Base-by-base conservation (phyloP, 2,329 filamentous ascomycete species). In the Stagonosporopsis rhizophila region DNA sequence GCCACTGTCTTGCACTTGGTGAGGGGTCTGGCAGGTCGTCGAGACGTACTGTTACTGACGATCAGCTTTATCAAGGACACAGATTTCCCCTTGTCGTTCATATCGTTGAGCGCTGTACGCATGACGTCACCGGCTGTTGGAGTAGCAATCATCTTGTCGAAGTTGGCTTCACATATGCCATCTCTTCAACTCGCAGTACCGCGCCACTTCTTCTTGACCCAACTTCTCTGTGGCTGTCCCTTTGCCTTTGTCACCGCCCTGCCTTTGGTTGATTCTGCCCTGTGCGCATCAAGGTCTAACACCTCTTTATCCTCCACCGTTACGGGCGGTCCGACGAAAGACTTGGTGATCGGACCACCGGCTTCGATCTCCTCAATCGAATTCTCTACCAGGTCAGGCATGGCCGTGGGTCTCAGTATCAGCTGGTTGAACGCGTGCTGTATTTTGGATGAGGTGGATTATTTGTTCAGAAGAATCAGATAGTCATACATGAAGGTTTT, bases 181-280 rank as follows among this genome's bases (percentile, higher is more conserved):
- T 40, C 15, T 28, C 19, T 47, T 47, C 8, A 23, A 7, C n/a
- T 37, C 50, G 22, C 47, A 30, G 17, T 42, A 53, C n/a, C 37
- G 32, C 19, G 6, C 14, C 37, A 30, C 22, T 41, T 53, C 37
- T 35, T 15, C 28, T 27, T 52, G 3, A 41, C 42, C 35, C 20
- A 41, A n/a, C 46, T 27, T 7, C n/a, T 41, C 8, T 46, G 35
- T 19, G 15, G 27, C 27, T 17, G 0, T 14, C 25, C 20, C 6
- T 23, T 20, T 20, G 7, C 15, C 20, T 11, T 6, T n/a, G 25
- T 14, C 6, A 6, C 14, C 12, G 6, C 14, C 2, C 6, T 28
- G 2, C 23, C 28, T 9, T 22, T 38, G 15, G 17, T 20, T 17
- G 23, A 27, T 15, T 42, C 22, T 11, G 17, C 30, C 37, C 11